These are phyloP conservation scores for Arabis hirsuta DNA, from an alignment of 345 rosid genomes.

Conservation along the genomic window DNA sequence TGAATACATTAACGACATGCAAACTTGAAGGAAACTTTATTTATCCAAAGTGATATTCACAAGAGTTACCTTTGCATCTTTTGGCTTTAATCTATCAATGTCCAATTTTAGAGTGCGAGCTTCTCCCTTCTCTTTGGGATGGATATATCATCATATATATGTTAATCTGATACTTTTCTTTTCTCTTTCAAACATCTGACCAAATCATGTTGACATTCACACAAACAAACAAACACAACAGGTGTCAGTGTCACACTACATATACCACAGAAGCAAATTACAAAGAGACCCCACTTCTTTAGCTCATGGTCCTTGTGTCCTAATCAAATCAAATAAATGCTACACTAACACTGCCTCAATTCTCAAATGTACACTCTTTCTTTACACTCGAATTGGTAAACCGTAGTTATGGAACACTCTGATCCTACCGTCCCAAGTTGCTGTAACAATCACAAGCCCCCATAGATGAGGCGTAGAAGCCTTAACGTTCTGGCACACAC, in stretches of 20 bases:
- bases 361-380: constrained; percentile 3
- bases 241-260: constrained; percentile 15
- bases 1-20: too few relatives aligned
- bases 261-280: constrained; percentile 4
- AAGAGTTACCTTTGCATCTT: too few relatives aligned
- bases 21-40: too few relatives aligned
- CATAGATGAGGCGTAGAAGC: constrained; percentile 55
- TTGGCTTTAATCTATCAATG: too few relatives aligned
- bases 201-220: not conserved
- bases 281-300: constrained; percentile 34
- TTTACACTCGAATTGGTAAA: constrained; percentile 63
- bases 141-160: too few relatives aligned
- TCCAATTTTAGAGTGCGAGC: too few relatives aligned
- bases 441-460: constrained; percentile 66
- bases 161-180: too few relatives aligned
- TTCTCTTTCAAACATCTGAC: too few relatives aligned
- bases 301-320: constrained; percentile 10
- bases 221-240: not conserved
- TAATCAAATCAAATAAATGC: constrained; percentile 38
- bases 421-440: constrained; percentile 81
- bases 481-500: constrained; percentile 56
- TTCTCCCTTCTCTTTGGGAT: too few relatives aligned
- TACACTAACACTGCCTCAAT: constrained; percentile 30
- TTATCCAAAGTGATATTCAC: too few relatives aligned
- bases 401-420: constrained; percentile 79